phyloP scores from a whole-genome alignment of 768 basidiomycete genomes.

The Naganishia kalamii region DNA sequence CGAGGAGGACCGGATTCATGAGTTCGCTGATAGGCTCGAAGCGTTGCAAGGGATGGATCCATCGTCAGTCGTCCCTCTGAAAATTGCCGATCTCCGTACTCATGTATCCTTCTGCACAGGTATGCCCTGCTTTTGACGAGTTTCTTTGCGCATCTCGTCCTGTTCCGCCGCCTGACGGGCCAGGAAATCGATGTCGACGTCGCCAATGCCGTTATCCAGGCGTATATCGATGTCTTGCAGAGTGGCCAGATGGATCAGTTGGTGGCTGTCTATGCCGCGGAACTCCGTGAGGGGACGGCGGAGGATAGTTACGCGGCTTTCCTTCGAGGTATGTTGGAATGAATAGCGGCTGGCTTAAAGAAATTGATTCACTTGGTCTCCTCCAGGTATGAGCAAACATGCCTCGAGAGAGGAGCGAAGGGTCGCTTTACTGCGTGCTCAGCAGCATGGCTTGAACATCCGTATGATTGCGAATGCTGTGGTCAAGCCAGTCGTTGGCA shows the following conservation, averaged over 20 bases:
- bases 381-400: slow-evolving; percentile 23
- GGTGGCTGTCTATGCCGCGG: slow-evolving; percentile 88
- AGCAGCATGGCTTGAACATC: slow-evolving; percentile 77
- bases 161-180: slow-evolving; percentile 78
- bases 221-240: slow-evolving; percentile 75
- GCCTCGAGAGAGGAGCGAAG: slow-evolving; percentile 56
- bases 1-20: slow-evolving; percentile 61
- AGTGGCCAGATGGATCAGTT: slow-evolving; percentile 69
- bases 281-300: slow-evolving; percentile 76
- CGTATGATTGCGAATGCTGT: slow-evolving; percentile 42
- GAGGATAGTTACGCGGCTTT: slow-evolving; percentile 87
- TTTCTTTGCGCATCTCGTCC: slow-evolving; percentile 89
- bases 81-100: neutral
- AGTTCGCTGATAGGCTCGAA: slow-evolving; percentile 47
- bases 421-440: slow-evolving; percentile 65
- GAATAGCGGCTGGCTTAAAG: neutral
- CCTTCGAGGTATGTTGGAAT: slow-evolving; percentile 53
- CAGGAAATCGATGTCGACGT: slow-evolving; percentile 65
- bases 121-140: slow-evolving; percentile 49
- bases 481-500: neutral
- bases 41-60: slow-evolving; percentile 37
- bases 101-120: neutral
- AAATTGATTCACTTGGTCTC: neutral
- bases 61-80: slow-evolving; percentile 38
- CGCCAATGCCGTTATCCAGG: slow-evolving; percentile 74